Percentiles rank a stretch among this genome's conserved stretches.
phyloP scores from a whole-genome alignment of 2,329 filamentous ascomycete genomes.

The Aspergillus puulaauensis region DNA sequence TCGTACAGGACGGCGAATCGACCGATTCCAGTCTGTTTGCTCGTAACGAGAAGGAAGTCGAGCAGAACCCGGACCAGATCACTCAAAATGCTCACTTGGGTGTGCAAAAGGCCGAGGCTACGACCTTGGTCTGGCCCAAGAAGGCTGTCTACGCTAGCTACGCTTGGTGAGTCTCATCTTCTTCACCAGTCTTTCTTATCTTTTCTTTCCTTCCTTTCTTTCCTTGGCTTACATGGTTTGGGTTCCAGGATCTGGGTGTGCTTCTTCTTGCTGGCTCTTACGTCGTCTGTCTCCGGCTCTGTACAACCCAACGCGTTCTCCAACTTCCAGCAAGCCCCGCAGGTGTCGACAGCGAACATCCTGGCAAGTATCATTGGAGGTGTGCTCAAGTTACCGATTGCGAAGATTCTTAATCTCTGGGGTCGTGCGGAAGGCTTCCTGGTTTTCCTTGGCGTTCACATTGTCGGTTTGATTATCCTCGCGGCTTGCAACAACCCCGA shows the following conservation, averaged over 20 bases:
- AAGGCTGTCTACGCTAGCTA: slow-evolving; percentile 35
- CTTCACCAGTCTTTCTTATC: background rate
- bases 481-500: slow-evolving; percentile 61
- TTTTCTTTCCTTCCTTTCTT: too few relatives aligned
- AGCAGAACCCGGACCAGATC: slow-evolving; percentile 22
- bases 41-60: slow-evolving; percentile 29
- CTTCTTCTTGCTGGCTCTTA: slow-evolving; percentile 47
- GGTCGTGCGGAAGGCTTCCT: slow-evolving; percentile 60
- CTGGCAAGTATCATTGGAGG: slow-evolving; percentile 58
- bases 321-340: slow-evolving; percentile 52
- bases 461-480: slow-evolving; percentile 59
- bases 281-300: slow-evolving; percentile 38
- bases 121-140: slow-evolving; percentile 48
- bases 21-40: slow-evolving; percentile 26
- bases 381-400: slow-evolving; percentile 59
- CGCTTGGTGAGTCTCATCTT: slow-evolving; percentile 27
- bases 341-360: slow-evolving; percentile 53
- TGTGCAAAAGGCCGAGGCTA: slow-evolving; percentile 49
- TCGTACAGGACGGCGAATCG: slow-evolving; percentile 18
- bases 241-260: slow-evolving; percentile 45
- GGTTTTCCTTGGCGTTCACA: slow-evolving; percentile 49
- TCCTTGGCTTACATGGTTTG: background rate
- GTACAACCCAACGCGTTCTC: slow-evolving; percentile 54
- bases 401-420: slow-evolving; percentile 64
- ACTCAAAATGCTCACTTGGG: slow-evolving; percentile 36